Evolutionary conservation across 495 filamentous ascomycete species (phyloP).

Genomic region (Penicillium odoratum): DNA sequence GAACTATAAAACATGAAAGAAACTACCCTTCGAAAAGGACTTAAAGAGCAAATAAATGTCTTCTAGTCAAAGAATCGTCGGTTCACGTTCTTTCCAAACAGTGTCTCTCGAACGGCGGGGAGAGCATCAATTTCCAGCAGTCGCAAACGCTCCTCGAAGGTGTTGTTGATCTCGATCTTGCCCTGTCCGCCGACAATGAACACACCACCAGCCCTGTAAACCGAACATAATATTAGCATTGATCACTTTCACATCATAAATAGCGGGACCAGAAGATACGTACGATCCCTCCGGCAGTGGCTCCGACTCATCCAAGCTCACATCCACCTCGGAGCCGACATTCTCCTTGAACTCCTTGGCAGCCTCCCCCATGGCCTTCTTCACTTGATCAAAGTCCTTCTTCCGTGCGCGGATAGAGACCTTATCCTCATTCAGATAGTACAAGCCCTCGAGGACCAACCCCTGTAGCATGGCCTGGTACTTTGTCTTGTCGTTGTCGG

Average conservation of each 20-base stretch:
- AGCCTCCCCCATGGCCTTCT: constrained; percentile 74
- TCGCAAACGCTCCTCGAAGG: constrained; percentile 86
- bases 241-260: background rate
- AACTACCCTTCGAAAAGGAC: constrained; percentile 8
- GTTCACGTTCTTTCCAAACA: constrained; percentile 93
- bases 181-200: constrained; percentile 76
- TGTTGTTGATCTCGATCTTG: constrained; percentile 99
- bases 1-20: constrained; percentile 31
- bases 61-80: constrained; percentile 86
- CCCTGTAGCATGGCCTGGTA: constrained; percentile 76
- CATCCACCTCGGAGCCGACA: constrained; percentile 59
- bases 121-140: constrained; percentile 81
- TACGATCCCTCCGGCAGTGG: constrained; percentile 81
- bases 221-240: background rate
- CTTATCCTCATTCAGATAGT: constrained; percentile 78
- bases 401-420: constrained; percentile 72
- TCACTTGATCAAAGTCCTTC: constrained; percentile 70
- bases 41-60: constrained; percentile 10
- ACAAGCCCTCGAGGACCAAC: constrained; percentile 85
- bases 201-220: constrained; percentile 78
- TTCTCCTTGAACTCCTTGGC: constrained; percentile 78
- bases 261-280: constrained; percentile 38
- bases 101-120: constrained; percentile 75
- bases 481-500: constrained; percentile 63
- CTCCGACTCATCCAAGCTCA: constrained; percentile 76